Evolutionary conservation across 2,329 filamentous ascomycete species (phyloP), one percentile per base, ranked within the genome.

Genomic region (Dothideomycetes sp.): DNA sequence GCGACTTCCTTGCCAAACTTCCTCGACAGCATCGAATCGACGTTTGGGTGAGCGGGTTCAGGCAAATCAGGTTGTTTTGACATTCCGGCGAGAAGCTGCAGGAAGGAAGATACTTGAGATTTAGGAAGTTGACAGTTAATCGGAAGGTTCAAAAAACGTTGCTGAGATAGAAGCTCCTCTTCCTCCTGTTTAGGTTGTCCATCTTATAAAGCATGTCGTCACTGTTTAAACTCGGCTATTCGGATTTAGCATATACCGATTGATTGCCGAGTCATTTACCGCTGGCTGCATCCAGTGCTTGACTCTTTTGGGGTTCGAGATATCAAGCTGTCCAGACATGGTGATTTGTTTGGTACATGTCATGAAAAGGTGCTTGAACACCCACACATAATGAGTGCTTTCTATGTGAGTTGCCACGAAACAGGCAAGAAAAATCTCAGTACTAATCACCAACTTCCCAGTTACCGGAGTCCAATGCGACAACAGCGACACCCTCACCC

Each of bases 1-100:
- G 80, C 74, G 47, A 84, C 70, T 63, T 89, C 84, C 50, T 75
- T 79, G 61, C 84, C 84, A 63, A 87, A 89, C 57, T 80, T 84
- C 45, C 76, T 70, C 51, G 78, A 76, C 53, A 91, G 69, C 78
- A 86, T 85, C 25, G 75, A 77, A 57, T 80, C 76, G 51, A 73
- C 62, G 47, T 71, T 65, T 43, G 69, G 61, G 58, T 78, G 73
- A 25, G 73, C 71, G 37, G 76, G 75, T 49, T 69, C 65, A 19
- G 76, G 76, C 39, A 78, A 66, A 41, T 64, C 62, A 33, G 69
- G 69, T 45, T 51, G 32, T 25, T 40, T 27, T 19, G 6, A 8
- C 15, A 5, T 29, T 9, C 10, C n/a, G 12, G n/a, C 11, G 8
- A 5, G 7, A n/a, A 4, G 27, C n/a, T 13, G 27, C 27, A 29